phyloP scores from a whole-genome alignment of 257 asterid genomes.

The Solanum sitiens region DNA sequence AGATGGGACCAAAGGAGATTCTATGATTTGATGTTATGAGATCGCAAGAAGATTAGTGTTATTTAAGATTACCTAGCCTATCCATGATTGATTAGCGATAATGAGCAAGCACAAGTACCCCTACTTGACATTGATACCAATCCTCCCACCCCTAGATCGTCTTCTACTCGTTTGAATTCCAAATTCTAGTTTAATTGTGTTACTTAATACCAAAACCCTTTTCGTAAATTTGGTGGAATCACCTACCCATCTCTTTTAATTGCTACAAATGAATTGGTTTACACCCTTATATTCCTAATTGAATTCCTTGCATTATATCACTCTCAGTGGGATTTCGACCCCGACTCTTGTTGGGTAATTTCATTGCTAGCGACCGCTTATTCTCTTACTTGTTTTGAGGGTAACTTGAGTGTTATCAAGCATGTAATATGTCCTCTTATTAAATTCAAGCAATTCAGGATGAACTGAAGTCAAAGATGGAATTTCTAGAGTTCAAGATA shows the following conservation, averaged over 20 bases:
- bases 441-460: neutral
- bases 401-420: neutral
- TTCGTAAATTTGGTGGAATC: neutral
- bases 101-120: neutral
- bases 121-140: neutral
- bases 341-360: neutral
- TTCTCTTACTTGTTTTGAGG: neutral
- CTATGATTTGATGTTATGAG: neutral
- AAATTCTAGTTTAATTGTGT: neutral
- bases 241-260: neutral
- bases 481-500: neutral
- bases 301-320: neutral
- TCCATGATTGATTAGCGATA: neutral
- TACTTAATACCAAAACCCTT: neutral
- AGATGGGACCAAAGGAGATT: neutral
- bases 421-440: neutral
- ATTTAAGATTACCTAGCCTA: neutral
- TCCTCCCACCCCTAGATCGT: neutral
- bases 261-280: neutral
- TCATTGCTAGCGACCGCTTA: neutral
- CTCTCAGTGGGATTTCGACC: neutral
- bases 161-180: neutral
- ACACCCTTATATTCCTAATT: neutral
- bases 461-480: neutral
- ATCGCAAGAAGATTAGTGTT: neutral